These are phyloP conservation scores for Pichia sporocuriosa DNA, from an alignment of 805 yeast species.

Conservation along the genomic window DNA sequence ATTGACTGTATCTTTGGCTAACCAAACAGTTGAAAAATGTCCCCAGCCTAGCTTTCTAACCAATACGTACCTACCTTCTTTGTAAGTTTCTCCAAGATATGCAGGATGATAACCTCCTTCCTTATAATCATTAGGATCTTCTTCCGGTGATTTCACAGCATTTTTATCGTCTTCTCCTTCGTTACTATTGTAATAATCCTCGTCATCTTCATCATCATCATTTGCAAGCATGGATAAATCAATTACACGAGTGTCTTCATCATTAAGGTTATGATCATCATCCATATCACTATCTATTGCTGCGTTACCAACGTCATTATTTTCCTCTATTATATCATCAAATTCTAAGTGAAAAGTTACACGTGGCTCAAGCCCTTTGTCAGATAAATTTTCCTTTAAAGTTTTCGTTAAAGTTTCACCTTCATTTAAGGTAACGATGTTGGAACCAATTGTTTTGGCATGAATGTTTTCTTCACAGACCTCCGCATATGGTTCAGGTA, in stretches of 20 bases:
- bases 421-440: background rate
- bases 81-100: slow-evolving; percentile 76
- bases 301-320: background rate
- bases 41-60: slow-evolving; percentile 98
- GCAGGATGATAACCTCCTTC: slow-evolving; percentile 97
- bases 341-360: background rate
- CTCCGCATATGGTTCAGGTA: slow-evolving; percentile 10
- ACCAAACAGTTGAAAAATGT: slow-evolving; percentile 93
- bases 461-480: slow-evolving; percentile 10
- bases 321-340: background rate
- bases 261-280: background rate
- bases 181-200: no score
- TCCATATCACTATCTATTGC: background rate
- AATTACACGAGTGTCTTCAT: slow-evolving; percentile 8
- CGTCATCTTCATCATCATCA: slow-evolving; percentile 34
- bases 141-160: slow-evolving; percentile 54
- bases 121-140: slow-evolving; percentile 75
- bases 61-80: slow-evolving; percentile 60
- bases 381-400: background rate
- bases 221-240: slow-evolving; percentile 10
- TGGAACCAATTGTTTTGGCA: slow-evolving; percentile 3
- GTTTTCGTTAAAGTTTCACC: background rate
- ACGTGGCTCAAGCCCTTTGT: slow-evolving; percentile 1
- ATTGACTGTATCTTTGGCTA: slow-evolving; percentile 56
- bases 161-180: slow-evolving; percentile 30